phyloP scores from a whole-genome alignment of 805 yeast genomes.

The Grigorovia yakushimaensis region DNA sequence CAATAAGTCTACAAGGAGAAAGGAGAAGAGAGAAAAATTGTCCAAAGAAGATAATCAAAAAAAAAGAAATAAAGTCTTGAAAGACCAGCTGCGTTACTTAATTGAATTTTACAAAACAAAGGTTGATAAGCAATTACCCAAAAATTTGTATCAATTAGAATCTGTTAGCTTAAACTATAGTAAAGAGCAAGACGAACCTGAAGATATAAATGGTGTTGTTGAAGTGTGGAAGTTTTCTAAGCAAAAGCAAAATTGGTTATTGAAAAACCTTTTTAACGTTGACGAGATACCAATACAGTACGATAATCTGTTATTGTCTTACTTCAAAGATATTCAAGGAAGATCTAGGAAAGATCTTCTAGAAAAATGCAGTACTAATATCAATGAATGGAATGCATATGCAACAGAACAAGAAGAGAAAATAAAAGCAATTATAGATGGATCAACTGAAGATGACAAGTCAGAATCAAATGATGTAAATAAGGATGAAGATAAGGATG shows the following conservation, averaged over 20 bases:
- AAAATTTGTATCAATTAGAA: slow-evolving; percentile 10
- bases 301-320: slow-evolving; percentile 20
- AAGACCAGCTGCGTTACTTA: slow-evolving; percentile 28
- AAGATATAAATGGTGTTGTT: slow-evolving; percentile 12
- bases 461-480: slow-evolving; percentile 7
- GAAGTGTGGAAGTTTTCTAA: slow-evolving; percentile 30
- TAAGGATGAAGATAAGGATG: slow-evolving; percentile 5
- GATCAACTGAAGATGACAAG: slow-evolving; percentile 6
- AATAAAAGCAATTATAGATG: slow-evolving; percentile 17
- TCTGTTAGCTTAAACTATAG: slow-evolving; percentile 18
- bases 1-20: slow-evolving; percentile 11
- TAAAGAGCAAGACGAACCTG: slow-evolving; percentile 6
- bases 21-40: slow-evolving; percentile 19
- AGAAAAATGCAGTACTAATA: slow-evolving; percentile 13
- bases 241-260: slow-evolving; percentile 30
- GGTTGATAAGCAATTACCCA: slow-evolving; percentile 19
- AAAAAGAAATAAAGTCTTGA: slow-evolving; percentile 20
- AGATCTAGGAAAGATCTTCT: slow-evolving; percentile 15
- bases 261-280: slow-evolving; percentile 23
- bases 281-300: slow-evolving; percentile 23
- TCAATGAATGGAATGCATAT: slow-evolving; percentile 21
- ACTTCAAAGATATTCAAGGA: slow-evolving; percentile 23
- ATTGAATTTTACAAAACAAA: slow-evolving; percentile 26
- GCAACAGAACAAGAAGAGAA: slow-evolving; percentile 15
- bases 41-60: slow-evolving; percentile 20